These are phyloP conservation scores for Yamadazyma olivae DNA, from an alignment of 805 yeast genomes.

Conservation along the genomic window DNA sequence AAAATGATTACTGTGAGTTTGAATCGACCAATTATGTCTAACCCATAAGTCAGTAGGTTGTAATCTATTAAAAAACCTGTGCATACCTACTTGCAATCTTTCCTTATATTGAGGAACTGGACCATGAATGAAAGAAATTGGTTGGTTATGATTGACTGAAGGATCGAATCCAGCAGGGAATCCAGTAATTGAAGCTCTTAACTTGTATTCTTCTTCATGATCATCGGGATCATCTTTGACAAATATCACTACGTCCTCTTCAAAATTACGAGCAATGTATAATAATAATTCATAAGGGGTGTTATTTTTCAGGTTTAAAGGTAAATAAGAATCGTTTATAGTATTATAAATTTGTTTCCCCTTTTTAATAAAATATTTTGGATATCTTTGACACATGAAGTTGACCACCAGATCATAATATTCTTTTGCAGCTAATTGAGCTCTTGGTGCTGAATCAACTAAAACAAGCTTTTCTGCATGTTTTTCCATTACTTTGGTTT, in stretches of 20 bases:
- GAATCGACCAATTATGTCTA: constrained; percentile 70
- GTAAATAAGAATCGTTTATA: constrained; percentile 40
- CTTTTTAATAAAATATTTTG: constrained; percentile 44
- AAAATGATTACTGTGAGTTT: constrained; percentile 46
- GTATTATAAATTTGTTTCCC: constrained; percentile 28
- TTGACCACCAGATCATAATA: constrained; percentile 42
- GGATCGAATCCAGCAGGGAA: constrained; percentile 79
- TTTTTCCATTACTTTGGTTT: constrained; percentile 18
- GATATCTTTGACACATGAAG: constrained; percentile 48
- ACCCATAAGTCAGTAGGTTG: constrained; percentile 54
- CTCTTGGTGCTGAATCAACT: constrained; percentile 15
- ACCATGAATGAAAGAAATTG: constrained; percentile 58
- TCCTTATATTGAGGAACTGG: constrained; percentile 70
- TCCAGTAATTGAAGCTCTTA: constrained; percentile 55
- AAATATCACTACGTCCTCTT: constrained; percentile 63
- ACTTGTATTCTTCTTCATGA: constrained; percentile 52
- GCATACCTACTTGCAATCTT: constrained; percentile 61
- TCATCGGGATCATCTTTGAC: constrained; percentile 35
- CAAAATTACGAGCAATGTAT: constrained; percentile 39
- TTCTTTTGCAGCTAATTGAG: constrained; percentile 43
- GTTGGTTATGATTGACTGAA: constrained; percentile 44
- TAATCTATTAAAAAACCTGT: constrained; percentile 57
- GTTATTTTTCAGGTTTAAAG: constrained; percentile 17
- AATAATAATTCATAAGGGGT: constrained; percentile 20
- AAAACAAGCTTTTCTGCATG: constrained; percentile 28